Evolutionary conservation across 768 basidiomycete species (phyloP).

Genomic region (Grammothele lineata): DNA sequence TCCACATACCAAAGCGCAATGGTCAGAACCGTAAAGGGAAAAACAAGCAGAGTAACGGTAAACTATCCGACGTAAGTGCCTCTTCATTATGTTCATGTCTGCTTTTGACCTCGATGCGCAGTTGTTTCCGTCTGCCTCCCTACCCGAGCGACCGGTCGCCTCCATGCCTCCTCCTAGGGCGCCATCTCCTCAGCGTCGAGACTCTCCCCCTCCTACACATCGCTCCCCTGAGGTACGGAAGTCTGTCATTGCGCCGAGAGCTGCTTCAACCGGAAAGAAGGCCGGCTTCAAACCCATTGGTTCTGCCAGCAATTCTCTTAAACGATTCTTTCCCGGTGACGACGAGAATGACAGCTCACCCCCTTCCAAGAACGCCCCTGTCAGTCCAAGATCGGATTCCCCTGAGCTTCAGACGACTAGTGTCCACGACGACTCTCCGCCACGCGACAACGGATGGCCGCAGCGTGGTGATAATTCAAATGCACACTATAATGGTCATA

Average conservation of each 20-base stretch:
- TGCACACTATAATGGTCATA: too few species aligned
- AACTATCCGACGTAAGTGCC: constrained; percentile 15
- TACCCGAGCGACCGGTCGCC: constrained; percentile 4
- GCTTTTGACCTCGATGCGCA: too few species aligned
- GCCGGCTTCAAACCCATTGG: constrained; percentile 73
- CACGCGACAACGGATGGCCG: too few species aligned
- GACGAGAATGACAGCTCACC: constrained; percentile 58
- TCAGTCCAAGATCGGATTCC: constrained; percentile 4
- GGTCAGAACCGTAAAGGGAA: constrained; percentile 11
- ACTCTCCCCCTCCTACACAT: constrained; percentile 3
- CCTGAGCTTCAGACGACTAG: constrained; percentile 10
- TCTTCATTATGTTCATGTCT: too few species aligned
- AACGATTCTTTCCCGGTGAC: constrained; percentile 79
- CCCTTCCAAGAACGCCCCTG: constrained; percentile 3
- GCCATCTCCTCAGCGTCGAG: constrained; percentile 1
- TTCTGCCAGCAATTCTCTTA: constrained; percentile 50
- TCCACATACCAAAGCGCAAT: constrained; percentile 17
- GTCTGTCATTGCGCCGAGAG: background rate
- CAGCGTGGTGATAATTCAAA: too few species aligned
- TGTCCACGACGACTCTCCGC: background rate
- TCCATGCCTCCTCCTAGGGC: constrained; percentile 9
- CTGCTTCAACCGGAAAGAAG: constrained; percentile 29
- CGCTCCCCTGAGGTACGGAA: background rate
- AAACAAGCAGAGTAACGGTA: constrained; percentile 12
- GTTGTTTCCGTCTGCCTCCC: constrained; percentile 8